phyloP scores from a whole-genome alignment of 371 early-diverging fungal genomes.

The Saksenaea oblongispora region DNA sequence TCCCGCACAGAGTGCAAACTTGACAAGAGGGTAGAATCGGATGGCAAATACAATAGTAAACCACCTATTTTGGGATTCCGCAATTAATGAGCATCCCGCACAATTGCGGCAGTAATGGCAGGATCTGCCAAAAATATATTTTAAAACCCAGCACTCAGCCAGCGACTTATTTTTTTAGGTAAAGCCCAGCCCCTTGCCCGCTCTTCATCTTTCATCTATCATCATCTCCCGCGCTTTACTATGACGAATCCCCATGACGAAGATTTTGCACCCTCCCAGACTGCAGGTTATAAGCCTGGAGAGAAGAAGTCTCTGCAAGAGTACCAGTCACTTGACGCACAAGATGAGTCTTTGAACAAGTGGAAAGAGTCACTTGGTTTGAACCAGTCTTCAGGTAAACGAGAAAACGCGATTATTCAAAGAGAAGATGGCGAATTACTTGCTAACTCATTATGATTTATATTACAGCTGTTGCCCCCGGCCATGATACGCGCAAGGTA shows the following conservation, averaged over 20 bases:
- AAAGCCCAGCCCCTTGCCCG: neutral
- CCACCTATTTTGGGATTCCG: too few relatives aligned
- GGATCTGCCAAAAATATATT: neutral
- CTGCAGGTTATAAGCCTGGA: slow-evolving; percentile 79
- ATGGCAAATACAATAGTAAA: too few relatives aligned
- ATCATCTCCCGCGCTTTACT: slow-evolving; percentile 3
- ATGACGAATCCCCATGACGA: slow-evolving; percentile 65
- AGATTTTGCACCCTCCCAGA: slow-evolving; percentile 79
- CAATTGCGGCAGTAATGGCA: too few relatives aligned
- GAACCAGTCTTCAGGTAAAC: slow-evolving; percentile 46
- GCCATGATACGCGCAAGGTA: slow-evolving; percentile 71
- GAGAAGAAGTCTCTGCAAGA: slow-evolving; percentile 92
- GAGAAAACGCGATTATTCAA: neutral
- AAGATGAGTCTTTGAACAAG: slow-evolving; percentile 92
- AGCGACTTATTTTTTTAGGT: too few relatives aligned
- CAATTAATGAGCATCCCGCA: too few relatives aligned
- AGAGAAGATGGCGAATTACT: neutral
- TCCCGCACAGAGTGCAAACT: too few relatives aligned
- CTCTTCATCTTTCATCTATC: slow-evolving; percentile 3
- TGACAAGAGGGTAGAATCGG: too few relatives aligned
- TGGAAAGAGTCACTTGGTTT: slow-evolving; percentile 97
- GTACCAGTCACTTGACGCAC: slow-evolving; percentile 82
- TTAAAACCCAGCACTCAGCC: neutral
- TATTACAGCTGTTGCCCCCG: slow-evolving; percentile 38
- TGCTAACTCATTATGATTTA: neutral